Base-by-base conservation (phyloP, 345 rosid genomes). In the Chamaenerion angustifolium region DNA sequence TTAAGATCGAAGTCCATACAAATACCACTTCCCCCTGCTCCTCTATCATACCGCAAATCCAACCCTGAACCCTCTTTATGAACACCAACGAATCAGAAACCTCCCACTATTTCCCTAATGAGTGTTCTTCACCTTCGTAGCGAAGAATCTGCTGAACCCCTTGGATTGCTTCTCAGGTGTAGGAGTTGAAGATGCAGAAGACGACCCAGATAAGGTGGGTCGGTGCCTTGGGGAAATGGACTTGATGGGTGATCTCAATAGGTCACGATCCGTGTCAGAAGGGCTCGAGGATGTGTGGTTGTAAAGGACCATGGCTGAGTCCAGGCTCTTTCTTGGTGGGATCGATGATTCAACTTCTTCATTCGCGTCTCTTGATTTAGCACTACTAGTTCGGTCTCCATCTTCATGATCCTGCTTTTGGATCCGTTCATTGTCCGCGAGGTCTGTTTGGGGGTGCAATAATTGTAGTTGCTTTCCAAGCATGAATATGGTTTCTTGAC, bases 91-190 rank as follows among this genome's bases (percentile, higher is more conserved):
- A 31, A 31, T 31, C 8, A 31, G 37, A 23, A 23, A 23, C 27
- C 27, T 23, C 27, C 5, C 27, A 31, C 8, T 31, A 31, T 7
- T 31, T 31, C 58, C 27, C 55, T 68, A 68, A 19, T 64, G 58
- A 27, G 69, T 69, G 15, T 62, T 75, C 87, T 79, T 80, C 52
- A 79, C 88, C 71, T 87, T 92, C 0, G 95, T 60, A 13, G 98
- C 77, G 74, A 92, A 92, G 86, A 92, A 87, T 69, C 98, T 71
- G 93, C 90, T 80, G 60, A 92, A 68, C 43, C 96, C 95, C 55
- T 82, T 69, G 2, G 72, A 49, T 15, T 78, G 78, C 65, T 85
- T 88, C 71, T 93, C 99, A 1, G 73, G 90, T 1, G 86, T 74
- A 37, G 65, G 63, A 17, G 54, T 31, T 0, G 76, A 63, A 0